A percentile compares a stretch with the other conserved stretches of the same genome.
phyloP scores from a whole-genome alignment of 345 rosid genomes.

The Firmiana major region DNA sequence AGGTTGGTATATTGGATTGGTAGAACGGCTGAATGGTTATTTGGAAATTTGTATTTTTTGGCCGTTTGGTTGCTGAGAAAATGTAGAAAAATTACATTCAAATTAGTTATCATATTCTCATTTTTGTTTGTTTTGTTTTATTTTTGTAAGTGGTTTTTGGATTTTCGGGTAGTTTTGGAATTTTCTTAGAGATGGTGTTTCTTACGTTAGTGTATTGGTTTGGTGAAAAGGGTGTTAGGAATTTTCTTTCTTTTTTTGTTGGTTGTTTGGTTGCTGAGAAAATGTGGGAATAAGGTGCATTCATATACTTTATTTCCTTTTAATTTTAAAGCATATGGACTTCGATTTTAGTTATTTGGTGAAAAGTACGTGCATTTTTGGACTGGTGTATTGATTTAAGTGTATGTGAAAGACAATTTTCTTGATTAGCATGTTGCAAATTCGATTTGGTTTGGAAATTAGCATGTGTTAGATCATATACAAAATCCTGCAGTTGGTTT shows the following conservation, averaged over 20 bases:
- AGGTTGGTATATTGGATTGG: background rate
- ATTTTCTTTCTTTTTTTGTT: background rate
- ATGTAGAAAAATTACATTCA: background rate
- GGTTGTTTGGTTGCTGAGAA: background rate
- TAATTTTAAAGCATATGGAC: background rate
- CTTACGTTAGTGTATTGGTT: background rate
- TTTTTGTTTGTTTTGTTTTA: background rate
- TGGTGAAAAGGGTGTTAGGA: background rate
- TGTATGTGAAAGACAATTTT: background rate
- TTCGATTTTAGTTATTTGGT: background rate
- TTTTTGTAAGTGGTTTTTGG: background rate
- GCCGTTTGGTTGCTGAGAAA: background rate
- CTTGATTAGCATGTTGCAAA: background rate
- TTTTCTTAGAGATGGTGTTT: background rate
- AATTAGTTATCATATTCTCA: background rate
- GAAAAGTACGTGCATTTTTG: background rate
- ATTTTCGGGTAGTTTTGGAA: background rate
- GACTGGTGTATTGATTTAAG: background rate
- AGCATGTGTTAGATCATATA: background rate
- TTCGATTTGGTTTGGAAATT: background rate
- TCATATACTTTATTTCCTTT: background rate
- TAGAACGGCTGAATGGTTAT: background rate
- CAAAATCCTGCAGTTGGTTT: background rate
- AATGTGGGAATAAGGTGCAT: background rate
- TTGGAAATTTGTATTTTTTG: background rate